Percentiles rank a stretch among this genome's conserved stretches.
Evolutionary conservation across 345 rosid genomes (phyloP).

Genomic region (Passiflora organensis): DNA sequence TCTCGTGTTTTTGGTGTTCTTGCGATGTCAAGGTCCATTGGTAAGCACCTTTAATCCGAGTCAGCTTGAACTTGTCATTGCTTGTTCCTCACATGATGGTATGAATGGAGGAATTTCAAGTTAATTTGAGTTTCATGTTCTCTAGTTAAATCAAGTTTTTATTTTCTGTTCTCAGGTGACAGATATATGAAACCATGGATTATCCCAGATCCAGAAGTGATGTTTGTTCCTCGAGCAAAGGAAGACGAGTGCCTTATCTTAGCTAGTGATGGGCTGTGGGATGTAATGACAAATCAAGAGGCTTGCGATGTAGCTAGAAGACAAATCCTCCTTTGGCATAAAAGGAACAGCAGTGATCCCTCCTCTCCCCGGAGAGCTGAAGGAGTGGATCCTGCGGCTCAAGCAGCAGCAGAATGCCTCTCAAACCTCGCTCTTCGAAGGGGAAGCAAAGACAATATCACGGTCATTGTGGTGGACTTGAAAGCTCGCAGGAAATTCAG

Average conservation of each 20-base stretch:
- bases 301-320: too few relatives aligned
- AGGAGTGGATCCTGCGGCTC: too few relatives aligned
- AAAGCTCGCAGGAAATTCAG: slow-evolving; percentile 60
- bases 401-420: too few relatives aligned
- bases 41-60: slow-evolving; percentile 14
- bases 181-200: slow-evolving; percentile 51
- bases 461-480: slow-evolving; percentile 62
- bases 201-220: slow-evolving; percentile 51
- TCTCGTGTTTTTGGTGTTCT: slow-evolving; percentile 57
- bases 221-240: too few relatives aligned
- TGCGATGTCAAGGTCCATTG: slow-evolving; percentile 67
- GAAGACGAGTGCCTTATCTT: too few relatives aligned
- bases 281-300: too few relatives aligned
- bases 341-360: too few relatives aligned
- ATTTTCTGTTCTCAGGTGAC: slow-evolving; percentile 39
- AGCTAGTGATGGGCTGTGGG: too few relatives aligned
- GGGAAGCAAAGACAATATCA: slow-evolving; percentile 85
- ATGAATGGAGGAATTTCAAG: background rate
- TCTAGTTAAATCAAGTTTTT: background rate
- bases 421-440: slow-evolving; percentile 46
- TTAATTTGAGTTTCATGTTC: background rate
- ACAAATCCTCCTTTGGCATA: too few relatives aligned
- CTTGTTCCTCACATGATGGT: background rate
- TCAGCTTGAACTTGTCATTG: background rate
- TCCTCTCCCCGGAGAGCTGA: too few relatives aligned